These are phyloP conservation scores for Lachancea lanzarotensis DNA, from an alignment of 805 yeast genomes.

Conservation along the genomic window DNA sequence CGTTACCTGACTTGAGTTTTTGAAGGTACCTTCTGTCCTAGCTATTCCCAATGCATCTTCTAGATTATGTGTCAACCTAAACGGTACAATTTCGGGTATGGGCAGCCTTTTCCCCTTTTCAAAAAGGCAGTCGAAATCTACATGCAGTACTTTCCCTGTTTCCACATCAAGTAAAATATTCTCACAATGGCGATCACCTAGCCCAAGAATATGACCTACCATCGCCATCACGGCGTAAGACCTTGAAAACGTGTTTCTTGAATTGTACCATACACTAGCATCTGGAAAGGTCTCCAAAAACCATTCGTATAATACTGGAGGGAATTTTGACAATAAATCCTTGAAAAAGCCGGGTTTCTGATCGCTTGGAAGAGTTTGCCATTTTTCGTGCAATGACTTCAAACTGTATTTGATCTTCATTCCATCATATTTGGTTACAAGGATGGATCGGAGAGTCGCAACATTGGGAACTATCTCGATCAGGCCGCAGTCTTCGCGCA, in stretches of 20 bases:
- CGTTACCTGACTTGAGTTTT: constrained; percentile 81
- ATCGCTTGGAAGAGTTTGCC: constrained; percentile 23
- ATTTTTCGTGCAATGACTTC: constrained; percentile 20
- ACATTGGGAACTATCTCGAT: constrained; percentile 85
- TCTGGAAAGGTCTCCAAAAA: constrained; percentile 84
- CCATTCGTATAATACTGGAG: constrained; percentile 82
- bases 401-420: constrained; percentile 33
- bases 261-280: constrained; percentile 79
- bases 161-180: constrained; percentile 69
- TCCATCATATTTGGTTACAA: constrained; percentile 39
- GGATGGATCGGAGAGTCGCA: constrained; percentile 59
- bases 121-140: constrained; percentile 93
- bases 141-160: constrained; percentile 80
- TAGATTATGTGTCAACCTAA: constrained; percentile 81
- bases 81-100: constrained; percentile 92
- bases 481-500: constrained; percentile 81
- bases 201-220: constrained; percentile 88
- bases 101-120: constrained; percentile 70
- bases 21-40: constrained; percentile 84
- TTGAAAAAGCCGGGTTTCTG: constrained; percentile 23
- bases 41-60: constrained; percentile 84
- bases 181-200: constrained; percentile 96
- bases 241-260: constrained; percentile 66
- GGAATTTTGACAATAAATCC: constrained; percentile 33
- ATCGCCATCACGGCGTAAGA: constrained; percentile 95